Base-by-base conservation (phyloP, 768 basidiomycete species). In the Trametes gibbosa region DNA sequence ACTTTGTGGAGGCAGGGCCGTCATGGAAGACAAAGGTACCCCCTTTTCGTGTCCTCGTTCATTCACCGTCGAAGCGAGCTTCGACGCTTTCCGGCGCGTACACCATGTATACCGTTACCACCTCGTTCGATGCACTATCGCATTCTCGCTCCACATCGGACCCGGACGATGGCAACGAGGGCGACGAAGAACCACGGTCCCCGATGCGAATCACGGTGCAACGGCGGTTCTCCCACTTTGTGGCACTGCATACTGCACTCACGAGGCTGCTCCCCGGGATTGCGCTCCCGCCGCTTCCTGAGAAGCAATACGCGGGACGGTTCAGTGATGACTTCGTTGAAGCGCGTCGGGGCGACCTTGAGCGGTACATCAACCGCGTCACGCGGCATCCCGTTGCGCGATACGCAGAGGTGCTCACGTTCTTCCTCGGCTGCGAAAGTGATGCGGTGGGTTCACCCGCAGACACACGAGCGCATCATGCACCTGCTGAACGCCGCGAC, bases 151-250 rank as follows among this genome's bases (percentile, higher is more conserved):
- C 50, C 3, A 10, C 53, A n/a, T 63, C 56, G 0, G 61, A 58
- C 37, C 51, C 63, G 13, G 50, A 54, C 37, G 16, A 39, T 32
- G 29, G 10, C 29, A 32, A 47, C 21, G 65, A 24, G 12, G 59
- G 64, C 12, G 62, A 65, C 19, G 64, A 63, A 1, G 56, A 68
- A 2, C 64, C 65, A 1, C 61, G 60, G 3, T 73, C 79, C 1
- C 75, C 83, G 1, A 75, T 79, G 10, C 76, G 83, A 32, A 81
- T 93, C 59, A 92, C 87, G 0, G 92, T 94, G 37, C 78, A 87
- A 37, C 80, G 92, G 12, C 85, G 92, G 7, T 95, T 90, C 74
- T 92, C 91, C 3, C 89, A 94, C 58, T 95, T 95, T 65, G 84
- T 87, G 25, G 79, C 86, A 50, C 78, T 95, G 29, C 87, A 92